Percentiles rank a stretch among this genome's conserved stretches.
phyloP scores from a whole-genome alignment of 371 early-diverging fungal genomes.

The Zopfochytrium polystomum region DNA sequence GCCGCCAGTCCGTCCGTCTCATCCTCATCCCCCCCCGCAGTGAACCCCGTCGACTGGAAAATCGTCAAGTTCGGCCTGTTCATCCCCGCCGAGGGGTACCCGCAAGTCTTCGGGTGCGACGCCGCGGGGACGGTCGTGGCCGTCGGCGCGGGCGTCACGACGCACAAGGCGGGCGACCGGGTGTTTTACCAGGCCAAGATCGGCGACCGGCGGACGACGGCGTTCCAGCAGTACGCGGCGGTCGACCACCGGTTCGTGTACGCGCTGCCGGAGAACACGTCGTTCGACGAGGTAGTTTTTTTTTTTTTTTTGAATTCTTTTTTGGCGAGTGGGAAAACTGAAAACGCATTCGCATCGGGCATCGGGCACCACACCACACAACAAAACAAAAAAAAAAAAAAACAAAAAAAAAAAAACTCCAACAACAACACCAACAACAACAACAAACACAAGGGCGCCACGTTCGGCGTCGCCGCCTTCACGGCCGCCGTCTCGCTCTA shows the following conservation, averaged over 20 bases:
- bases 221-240: constrained; percentile 15
- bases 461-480: constrained; percentile 15
- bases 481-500: constrained; percentile 17
- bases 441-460: no score
- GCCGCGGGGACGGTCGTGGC: constrained; percentile 13
- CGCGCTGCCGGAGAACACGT: constrained; percentile 16
- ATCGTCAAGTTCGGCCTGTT: constrained; percentile 17
- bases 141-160: constrained; percentile 6
- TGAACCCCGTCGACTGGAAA: constrained; percentile 25
- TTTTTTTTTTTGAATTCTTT: no score
- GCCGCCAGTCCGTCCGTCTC: no score
- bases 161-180: constrained; percentile 18
- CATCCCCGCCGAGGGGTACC: constrained; percentile 8
- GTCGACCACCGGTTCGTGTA: not conserved
- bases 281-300: constrained; percentile 13
- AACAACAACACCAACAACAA: no score
- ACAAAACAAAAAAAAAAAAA: no score
- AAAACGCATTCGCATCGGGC: no score
- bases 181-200: constrained; percentile 17
- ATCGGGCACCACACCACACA: no score
- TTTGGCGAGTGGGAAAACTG: no score
- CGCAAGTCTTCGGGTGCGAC: constrained; percentile 19
- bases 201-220: constrained; percentile 6
- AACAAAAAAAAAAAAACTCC: no score
- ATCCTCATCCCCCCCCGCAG: no score